A percentile compares a stretch with the other conserved stretches of the same genome.
Evolutionary conservation across 306 rosid genomes (phyloP).

Genomic region (Rosa persica): DNA sequence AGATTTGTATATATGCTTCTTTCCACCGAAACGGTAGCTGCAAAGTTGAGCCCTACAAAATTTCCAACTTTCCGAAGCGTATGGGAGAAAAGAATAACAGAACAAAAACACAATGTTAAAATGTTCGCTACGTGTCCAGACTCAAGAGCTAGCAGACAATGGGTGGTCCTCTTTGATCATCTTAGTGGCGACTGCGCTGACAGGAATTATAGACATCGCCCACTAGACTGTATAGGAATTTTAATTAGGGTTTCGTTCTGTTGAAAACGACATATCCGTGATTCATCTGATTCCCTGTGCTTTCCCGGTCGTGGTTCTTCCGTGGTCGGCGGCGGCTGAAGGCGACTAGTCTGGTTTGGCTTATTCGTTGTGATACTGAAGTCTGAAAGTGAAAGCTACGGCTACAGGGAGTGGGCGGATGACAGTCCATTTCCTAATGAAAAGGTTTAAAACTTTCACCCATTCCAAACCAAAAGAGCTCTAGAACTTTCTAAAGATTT

Average conservation of each 20-base stretch:
- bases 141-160: background rate
- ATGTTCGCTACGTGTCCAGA: background rate
- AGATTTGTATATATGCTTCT: background rate
- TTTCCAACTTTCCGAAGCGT: background rate
- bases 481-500: background rate
- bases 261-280: background rate
- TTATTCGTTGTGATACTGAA: background rate
- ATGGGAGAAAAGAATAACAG: background rate
- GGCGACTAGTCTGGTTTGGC: background rate
- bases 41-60: background rate
- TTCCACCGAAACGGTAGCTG: background rate
- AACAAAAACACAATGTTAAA: background rate
- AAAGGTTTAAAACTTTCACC: conserved; percentile 6
- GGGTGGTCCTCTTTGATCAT: background rate
- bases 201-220: background rate
- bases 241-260: background rate
- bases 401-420: background rate
- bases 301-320: background rate
- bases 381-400: background rate
- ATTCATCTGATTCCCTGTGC: background rate
- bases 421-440: background rate
- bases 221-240: background rate
- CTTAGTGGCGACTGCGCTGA: background rate
- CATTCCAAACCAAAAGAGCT: background rate
- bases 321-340: conserved; percentile 9